Percentiles rank a stretch among this genome's conserved stretches.
phyloP scores from a whole-genome alignment of 2,329 filamentous ascomycete genomes.

The Pezicula carpinea region DNA sequence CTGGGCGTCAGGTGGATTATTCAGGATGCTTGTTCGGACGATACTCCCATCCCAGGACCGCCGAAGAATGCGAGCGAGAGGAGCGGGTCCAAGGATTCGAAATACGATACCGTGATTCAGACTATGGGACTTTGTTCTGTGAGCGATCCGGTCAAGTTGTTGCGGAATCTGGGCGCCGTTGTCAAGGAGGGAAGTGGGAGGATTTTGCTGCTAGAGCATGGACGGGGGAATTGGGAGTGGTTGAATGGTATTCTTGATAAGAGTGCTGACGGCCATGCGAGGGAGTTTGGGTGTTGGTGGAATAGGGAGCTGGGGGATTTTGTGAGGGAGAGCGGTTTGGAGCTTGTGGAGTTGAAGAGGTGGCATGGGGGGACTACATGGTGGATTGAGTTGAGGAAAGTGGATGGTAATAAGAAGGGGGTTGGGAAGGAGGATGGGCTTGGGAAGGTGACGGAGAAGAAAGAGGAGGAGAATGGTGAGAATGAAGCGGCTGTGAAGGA shows the following conservation, averaged over 20 bases:
- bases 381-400: conserved; percentile 48
- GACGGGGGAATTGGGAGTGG: conserved; percentile 48
- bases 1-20: conserved; percentile 35
- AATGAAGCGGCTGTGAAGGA: too few species aligned
- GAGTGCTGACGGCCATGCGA: conserved; percentile 50
- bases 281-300: conserved; percentile 64
- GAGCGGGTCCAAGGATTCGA: conserved; percentile 15
- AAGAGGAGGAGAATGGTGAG: background rate
- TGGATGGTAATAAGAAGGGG: background rate
- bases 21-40: conserved; percentile 21
- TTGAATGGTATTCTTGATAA: conserved; percentile 53
- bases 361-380: conserved; percentile 54
- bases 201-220: conserved; percentile 60
- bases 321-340: conserved; percentile 50
- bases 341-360: conserved; percentile 49
- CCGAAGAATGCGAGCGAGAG: conserved; percentile 19
- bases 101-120: conserved; percentile 59
- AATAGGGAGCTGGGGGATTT: conserved; percentile 57
- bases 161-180: conserved; percentile 47
- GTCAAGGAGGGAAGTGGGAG: conserved; percentile 51
- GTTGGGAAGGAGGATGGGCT: background rate
- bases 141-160: conserved; percentile 47
- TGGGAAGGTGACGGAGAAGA: background rate
- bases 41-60: conserved; percentile 18
- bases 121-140: conserved; percentile 64